Base-by-base conservation (phyloP, 2,329 filamentous ascomycete genomes). In the Colletotrichum falcatum region DNA sequence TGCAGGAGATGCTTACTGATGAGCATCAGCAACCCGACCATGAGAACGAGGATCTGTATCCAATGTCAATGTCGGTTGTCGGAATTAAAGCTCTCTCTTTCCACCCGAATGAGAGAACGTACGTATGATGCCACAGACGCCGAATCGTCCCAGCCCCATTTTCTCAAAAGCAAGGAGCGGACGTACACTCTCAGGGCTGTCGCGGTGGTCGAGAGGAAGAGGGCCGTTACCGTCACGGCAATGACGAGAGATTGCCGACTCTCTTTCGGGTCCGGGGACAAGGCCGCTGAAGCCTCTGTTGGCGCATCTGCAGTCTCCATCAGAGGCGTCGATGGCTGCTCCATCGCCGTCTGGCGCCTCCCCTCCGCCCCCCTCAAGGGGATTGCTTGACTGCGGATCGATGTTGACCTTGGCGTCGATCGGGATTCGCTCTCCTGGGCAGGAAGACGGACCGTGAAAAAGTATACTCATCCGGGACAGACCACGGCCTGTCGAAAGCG, bases 71-170 rank as follows among this genome's bases (percentile, higher is more conserved):
- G 16, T 44, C 14, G 9, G 11, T 12, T 2, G 5, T 11, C 3
- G 7, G n/a, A 5, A 14, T 9, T 5, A 6, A 3, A 14, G n/a
- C 16, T 14, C 1, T 1, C 6, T 4, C 3, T 2, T 5, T 11
- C 18, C 6, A n/a, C n/a, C 12, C 16, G 8, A 1, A 11, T 20
- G 8, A 1, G 9, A 16, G 9, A 4, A 18, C 65, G 6, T 44
- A 71, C 69, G 9, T 59, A 61, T 42, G 69, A 68, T n/a, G 49
- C 60, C 2, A 51, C 39, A 3, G 60, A 60, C 3, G 48, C 65
- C 7, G 53, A 60, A 8, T 71, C 69, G 28, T 71, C 69, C 46
- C 53, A 49, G 9, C 59, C 65, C 69, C 69, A 71, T 33, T 30
- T 63, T 8, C 61, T 51, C n/a, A 71, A 30, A 28, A 54, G 33